Evolutionary conservation across 805 yeast genomes (phyloP).

Genomic region (Teunomyces gatunensis): DNA sequence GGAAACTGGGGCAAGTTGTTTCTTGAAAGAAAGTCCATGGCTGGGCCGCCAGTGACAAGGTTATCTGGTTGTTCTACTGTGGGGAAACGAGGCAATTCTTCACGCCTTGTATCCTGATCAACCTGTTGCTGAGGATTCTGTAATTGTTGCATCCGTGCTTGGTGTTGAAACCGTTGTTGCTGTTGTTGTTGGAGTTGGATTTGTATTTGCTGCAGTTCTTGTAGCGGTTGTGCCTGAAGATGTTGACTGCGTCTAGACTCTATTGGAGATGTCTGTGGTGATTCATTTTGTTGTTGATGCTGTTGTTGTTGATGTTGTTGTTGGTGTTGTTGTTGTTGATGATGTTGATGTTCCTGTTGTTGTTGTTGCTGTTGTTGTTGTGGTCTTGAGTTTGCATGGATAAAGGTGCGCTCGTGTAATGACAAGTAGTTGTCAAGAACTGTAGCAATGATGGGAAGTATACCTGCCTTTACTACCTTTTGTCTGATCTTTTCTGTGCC

Average conservation of each 20-base stretch:
- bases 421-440: slow-evolving; percentile 80
- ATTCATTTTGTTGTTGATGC: slow-evolving; percentile 5
- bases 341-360: slow-evolving; percentile 7
- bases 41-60: not conserved
- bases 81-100: not conserved
- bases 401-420: slow-evolving; percentile 38
- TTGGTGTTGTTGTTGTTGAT: slow-evolving; percentile 8
- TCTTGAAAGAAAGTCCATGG: slow-evolving; percentile 1
- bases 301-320: slow-evolving; percentile 7
- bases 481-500: slow-evolving; percentile 86
- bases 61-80: not conserved
- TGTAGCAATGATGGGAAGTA: slow-evolving; percentile 87
- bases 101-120: not conserved
- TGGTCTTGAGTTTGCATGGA: slow-evolving; percentile 26
- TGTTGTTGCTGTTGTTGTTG: slow-evolving; percentile 10
- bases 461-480: slow-evolving; percentile 87
- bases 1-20: slow-evolving; percentile 2
- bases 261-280: not conserved
- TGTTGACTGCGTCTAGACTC: slow-evolving; percentile 6
- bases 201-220: slow-evolving; percentile 8
- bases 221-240: slow-evolving; percentile 8
- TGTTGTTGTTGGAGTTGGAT: slow-evolving; percentile 14
- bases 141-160: not conserved
- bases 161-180: slow-evolving; percentile 22
- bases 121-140: slow-evolving; percentile 5